These are phyloP conservation scores for Peronospora tabacina DNA, from an alignment of 352 stramenopile genomes.

Conservation along the genomic window DNA sequence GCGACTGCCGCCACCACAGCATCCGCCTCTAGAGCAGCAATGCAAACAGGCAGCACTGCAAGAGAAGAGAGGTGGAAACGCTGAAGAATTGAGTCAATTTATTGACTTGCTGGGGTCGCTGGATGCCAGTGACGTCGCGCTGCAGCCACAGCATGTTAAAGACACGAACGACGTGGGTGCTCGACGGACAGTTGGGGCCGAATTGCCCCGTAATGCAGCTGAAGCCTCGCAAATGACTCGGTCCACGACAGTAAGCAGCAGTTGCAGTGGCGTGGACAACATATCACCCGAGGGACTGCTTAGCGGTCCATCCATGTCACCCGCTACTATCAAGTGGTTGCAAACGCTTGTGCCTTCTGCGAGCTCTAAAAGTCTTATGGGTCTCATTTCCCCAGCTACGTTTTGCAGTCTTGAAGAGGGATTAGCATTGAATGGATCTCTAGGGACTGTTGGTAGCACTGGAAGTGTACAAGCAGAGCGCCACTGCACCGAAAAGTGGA, in stretches of 20 bases:
- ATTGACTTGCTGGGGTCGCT: constrained; percentile 61
- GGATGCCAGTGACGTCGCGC: constrained; percentile 44
- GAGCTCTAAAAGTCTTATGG: constrained; percentile 53
- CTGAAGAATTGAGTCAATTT: constrained; percentile 62
- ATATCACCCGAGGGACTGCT: constrained; percentile 50
- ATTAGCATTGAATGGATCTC: constrained; percentile 14
- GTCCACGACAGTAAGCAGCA: constrained; percentile 37
- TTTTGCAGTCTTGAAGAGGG: constrained; percentile 25
- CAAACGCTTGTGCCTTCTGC: constrained; percentile 63
- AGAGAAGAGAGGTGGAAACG: constrained; percentile 37
- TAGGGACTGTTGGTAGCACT: constrained; percentile 9
- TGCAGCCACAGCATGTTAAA: not conserved
- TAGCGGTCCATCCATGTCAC: constrained; percentile 61
- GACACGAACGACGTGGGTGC: constrained; percentile 2
- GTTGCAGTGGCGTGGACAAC: constrained; percentile 32
- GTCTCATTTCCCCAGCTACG: constrained; percentile 48
- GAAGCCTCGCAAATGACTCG: constrained; percentile 30
- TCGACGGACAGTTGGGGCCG: not conserved
- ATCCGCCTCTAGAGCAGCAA: constrained; percentile 18
- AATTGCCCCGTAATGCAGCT: constrained; percentile 1
- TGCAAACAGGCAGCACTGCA: constrained; percentile 27
- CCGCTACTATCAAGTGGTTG: constrained; percentile 68
- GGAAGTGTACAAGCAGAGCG: constrained; percentile 17
- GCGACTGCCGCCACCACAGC: constrained; percentile 8
- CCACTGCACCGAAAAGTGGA: constrained; percentile 8